Conservation (phyloP, 352 stramenopile species). For the Globisporangium barbulae region DNA sequence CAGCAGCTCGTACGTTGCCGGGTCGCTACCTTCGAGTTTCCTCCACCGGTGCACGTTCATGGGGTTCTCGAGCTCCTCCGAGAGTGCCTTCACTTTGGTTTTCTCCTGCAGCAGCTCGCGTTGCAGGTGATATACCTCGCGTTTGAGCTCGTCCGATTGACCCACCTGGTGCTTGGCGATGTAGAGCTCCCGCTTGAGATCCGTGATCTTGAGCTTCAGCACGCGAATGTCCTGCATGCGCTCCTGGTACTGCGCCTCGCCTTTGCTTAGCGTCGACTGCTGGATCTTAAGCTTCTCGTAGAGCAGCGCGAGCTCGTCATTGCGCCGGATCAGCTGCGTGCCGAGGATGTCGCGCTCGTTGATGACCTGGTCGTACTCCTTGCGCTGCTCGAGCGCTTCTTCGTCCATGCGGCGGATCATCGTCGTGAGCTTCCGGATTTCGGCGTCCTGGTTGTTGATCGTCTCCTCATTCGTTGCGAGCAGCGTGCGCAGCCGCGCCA, state of each 20-base stretch:
- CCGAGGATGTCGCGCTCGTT: constrained; percentile 96
- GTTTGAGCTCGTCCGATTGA: constrained; percentile 86
- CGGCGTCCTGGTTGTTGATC: constrained; percentile 93
- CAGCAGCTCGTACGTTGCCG: constrained; percentile 93
- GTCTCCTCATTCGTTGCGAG: constrained; percentile 89
- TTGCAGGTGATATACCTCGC: constrained; percentile 88
- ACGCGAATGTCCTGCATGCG: constrained; percentile 93
- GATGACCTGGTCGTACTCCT: constrained; percentile 96
- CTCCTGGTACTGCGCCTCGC: constrained; percentile 92
- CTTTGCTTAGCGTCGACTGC: constrained; percentile 91
- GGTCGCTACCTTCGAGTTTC: constrained; percentile 96
- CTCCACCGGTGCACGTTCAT: constrained; percentile 98
- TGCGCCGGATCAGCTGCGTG: constrained; percentile 95
- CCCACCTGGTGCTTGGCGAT: constrained; percentile 89
- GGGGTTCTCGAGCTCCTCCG: constrained; percentile 95
- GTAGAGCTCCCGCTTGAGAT: constrained; percentile 90
- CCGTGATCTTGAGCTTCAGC: constrained; percentile 94
- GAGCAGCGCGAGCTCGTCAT: constrained; percentile 95
- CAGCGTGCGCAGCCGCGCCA: constrained; percentile 85
- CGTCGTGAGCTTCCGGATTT: constrained; percentile 91
- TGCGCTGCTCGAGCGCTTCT: constrained; percentile 90
- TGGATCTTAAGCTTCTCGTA: constrained; percentile 98
- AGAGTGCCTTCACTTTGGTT: constrained; percentile 95
- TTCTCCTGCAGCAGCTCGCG: constrained; percentile 93
- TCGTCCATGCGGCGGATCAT: constrained; percentile 94